Evolutionary conservation across 2,329 filamentous ascomycete genomes (phyloP).

Genomic region (Alternaria arborescens): DNA sequence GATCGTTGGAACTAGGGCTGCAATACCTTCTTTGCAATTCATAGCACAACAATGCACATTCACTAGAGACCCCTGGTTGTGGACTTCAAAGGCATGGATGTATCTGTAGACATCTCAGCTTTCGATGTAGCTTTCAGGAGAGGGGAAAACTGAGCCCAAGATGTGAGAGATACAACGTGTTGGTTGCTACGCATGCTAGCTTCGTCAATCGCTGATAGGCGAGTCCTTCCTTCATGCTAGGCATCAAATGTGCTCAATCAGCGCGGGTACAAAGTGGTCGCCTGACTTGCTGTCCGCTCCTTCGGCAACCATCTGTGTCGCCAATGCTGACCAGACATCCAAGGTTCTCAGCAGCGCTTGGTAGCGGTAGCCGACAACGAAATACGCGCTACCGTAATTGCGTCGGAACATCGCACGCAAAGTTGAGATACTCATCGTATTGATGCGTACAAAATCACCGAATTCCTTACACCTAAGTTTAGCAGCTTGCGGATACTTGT

Average conservation of each 20-base stretch:
- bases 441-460: neutral
- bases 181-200: neutral
- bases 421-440: neutral
- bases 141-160: neutral
- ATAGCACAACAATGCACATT: neutral
- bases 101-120: neutral
- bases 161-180: neutral
- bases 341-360: slow-evolving; percentile 14
- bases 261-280: slow-evolving; percentile 1
- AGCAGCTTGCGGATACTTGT: neutral
- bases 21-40: neutral
- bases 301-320: neutral
- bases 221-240: neutral
- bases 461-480: neutral
- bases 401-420: neutral
- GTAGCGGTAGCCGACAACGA: slow-evolving; percentile 2
- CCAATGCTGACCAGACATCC: slow-evolving; percentile 13
- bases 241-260: neutral
- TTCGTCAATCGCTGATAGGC: neutral
- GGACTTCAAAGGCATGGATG: neutral
- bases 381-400: slow-evolving; percentile 1
- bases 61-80: neutral
- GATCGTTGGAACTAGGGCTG: neutral
- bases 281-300: slow-evolving; percentile 4
- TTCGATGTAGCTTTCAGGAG: neutral